Evolutionary conservation across 2,329 filamentous ascomycete genomes (phyloP).

Genomic region (Colletotrichum trifolii): DNA sequence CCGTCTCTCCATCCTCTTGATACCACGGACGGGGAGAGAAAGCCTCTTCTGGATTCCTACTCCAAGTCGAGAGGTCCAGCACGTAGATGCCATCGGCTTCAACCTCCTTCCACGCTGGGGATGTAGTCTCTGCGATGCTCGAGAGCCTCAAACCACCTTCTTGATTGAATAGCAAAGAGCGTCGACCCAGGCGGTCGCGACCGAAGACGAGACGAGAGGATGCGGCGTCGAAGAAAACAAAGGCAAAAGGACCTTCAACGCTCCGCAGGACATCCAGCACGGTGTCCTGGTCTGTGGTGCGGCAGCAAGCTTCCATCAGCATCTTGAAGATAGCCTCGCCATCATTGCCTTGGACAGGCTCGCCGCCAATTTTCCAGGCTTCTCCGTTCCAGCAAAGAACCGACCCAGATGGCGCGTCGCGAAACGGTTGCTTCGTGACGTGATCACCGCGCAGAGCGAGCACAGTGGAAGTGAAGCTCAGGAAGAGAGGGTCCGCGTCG

Average conservation of each 20-base stretch:
- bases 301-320: slow-evolving; percentile 59
- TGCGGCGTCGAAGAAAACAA: slow-evolving; percentile 80
- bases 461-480: slow-evolving; percentile 84
- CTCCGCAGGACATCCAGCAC: slow-evolving; percentile 66
- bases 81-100: slow-evolving; percentile 85
- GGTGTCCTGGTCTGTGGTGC: slow-evolving; percentile 43
- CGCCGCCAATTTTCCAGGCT: slow-evolving; percentile 79
- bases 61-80: slow-evolving; percentile 61
- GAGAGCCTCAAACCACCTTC: slow-evolving; percentile 69
- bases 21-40: slow-evolving; percentile 44
- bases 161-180: slow-evolving; percentile 78
- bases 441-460: slow-evolving; percentile 85
- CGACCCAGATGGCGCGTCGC: slow-evolving; percentile 65
- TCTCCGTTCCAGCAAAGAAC: slow-evolving; percentile 98
- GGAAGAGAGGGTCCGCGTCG: slow-evolving; percentile 48
- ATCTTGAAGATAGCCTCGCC: slow-evolving; percentile 74
- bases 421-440: slow-evolving; percentile 78
- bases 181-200: slow-evolving; percentile 86
- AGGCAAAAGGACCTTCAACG: slow-evolving; percentile 88
- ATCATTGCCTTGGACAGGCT: slow-evolving; percentile 79
- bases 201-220: slow-evolving; percentile 79
- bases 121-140: slow-evolving; percentile 72
- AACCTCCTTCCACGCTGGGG: slow-evolving; percentile 77
- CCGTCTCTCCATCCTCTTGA: slow-evolving; percentile 48
- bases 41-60: background rate